Evolutionary conservation across 331 rosid genomes (phyloP).

Genomic region (Arachis monticola): DNA sequence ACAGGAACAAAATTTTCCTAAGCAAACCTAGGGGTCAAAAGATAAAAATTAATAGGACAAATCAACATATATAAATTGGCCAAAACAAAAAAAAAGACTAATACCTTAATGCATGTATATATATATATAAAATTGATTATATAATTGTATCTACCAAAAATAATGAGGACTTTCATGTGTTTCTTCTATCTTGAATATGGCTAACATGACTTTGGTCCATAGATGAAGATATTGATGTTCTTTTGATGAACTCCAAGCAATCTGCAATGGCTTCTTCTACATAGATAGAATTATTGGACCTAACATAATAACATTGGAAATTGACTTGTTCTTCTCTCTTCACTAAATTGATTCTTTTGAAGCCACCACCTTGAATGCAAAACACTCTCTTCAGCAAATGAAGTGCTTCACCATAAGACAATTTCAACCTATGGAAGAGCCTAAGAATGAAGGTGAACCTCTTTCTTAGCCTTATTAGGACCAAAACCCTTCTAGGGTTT

Average conservation of each 20-base stretch:
- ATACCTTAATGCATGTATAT: background rate
- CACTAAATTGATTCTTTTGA: conserved; percentile 45
- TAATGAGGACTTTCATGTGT: background rate
- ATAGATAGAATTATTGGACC: conserved; percentile 91
- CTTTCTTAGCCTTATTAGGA: conserved; percentile 49
- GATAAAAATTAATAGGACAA: background rate
- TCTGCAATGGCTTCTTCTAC: conserved; percentile 97
- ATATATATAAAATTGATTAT: background rate
- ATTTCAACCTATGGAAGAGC: conserved; percentile 48
- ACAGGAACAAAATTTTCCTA: conserved; percentile 4
- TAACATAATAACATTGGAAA: conserved; percentile 40
- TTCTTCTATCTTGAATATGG: conserved; percentile 46
- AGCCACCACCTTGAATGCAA: conserved; percentile 25
- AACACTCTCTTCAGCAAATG: conserved; percentile 43
- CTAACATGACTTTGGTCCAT: conserved; percentile 44
- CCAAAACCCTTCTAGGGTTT: conserved; percentile 53
- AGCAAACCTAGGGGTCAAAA: background rate
- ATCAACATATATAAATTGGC: background rate
- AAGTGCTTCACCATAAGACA: conserved; percentile 53
- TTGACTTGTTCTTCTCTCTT: conserved; percentile 33
- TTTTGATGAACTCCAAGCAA: conserved; percentile 91
- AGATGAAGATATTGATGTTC: conserved; percentile 65
- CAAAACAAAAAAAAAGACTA: conserved; percentile 3
- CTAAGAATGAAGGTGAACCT: conserved; percentile 58
- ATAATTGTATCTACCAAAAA: conserved; percentile 12